Base-by-base conservation (phyloP, 257 asterid genomes). In the Primulina huaijiensis region DNA sequence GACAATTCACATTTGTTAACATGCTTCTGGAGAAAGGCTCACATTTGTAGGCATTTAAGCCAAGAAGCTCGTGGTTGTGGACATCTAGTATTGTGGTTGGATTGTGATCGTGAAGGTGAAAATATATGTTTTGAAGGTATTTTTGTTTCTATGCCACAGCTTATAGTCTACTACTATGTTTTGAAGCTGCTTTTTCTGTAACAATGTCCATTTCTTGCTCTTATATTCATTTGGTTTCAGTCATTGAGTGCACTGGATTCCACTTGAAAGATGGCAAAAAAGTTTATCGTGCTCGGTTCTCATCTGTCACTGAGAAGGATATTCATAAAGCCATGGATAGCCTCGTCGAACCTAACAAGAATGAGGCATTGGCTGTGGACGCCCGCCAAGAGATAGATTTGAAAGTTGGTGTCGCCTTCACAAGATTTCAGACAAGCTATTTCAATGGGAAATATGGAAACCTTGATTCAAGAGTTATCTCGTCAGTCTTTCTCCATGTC, bases 31-130 rank as follows among this genome's bases (percentile, higher is more conserved):
- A 63, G 60, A 23, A 81, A 92, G 97, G 97, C 96, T 70, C 95
- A 92, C 75, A 84, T 92, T 59, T 79, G 90, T 83, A 87, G 97
- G 92, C 97, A 92, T 85, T 76, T 92, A 79, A 86, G 86, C 81
- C 96, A 87, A 79, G 97, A 89, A 82, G 90, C 90, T 77, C 93
- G 92, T 75, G 96, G 93, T 72, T 92, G 95, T 76, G 85, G 83
- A 65, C 86, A 92, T 74, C 75, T 89, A 64, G 93, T 87, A 37
- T 73, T 92, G 79, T 92, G 97, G 97, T 76, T 92, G 87, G 97
- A 92, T 79, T 92, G 97, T 74, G 97, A 92, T 34, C 97, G 97
- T 37, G 97, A 92, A 79, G 97, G 97, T 80, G 96, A 92, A 87
- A 92, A 89, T 76, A 92, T 92, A 83, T 92, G 95, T 87, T 92